Base-by-base conservation (phyloP, 2,329 filamentous ascomycete genomes). In the Ophiostoma sp. region DNA sequence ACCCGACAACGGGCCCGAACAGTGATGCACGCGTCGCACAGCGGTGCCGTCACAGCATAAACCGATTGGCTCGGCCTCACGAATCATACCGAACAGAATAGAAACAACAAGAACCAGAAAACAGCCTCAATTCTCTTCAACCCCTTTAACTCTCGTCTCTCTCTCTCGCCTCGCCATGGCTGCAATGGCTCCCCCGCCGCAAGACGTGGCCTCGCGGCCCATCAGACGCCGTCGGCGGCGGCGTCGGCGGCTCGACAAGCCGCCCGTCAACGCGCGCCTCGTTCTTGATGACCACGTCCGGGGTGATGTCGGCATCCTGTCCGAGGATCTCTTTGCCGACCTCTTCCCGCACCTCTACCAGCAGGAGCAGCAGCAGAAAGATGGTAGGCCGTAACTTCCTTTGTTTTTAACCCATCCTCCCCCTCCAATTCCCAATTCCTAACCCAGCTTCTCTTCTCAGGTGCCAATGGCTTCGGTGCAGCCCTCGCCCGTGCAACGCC, bases 231-330 rank as follows among this genome's bases (percentile, higher is more conserved):
- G 83, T 72, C 52, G 33, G 73, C 83, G 83, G 72, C 84, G 88
- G 73, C 84, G 89, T 76, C 85, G 89, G 69, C 84, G 88, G 72
- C 85, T 89, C 77, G 89, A 96, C 81, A 94, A 93, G 81, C 87
- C 92, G 8, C 88, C 95, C 59, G 87, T 97, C 74, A 88, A 93
- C 74, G 95, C 94, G 73, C 90, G 92, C 73, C 86, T 98, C 69
- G 88, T 97, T 50, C 89, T 98, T 73, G 94, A 97, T 82, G 92
- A 94, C 80, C 91, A 92, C 81, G 87, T 97, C 78, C 93, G 92
- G 82, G 93, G 93, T 71, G 93, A 97, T 80, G 87, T 95, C 75
- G 96, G 94, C 76, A 88, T 96, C 76, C 83, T 98, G 71, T 97
- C 95, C 15, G 91, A 94, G 78, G 94, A 97, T 81, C 86, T 99